Evolutionary conservation across 768 basidiomycete species (phyloP).

Genomic region (Omphalotus guepiniiformis): DNA sequence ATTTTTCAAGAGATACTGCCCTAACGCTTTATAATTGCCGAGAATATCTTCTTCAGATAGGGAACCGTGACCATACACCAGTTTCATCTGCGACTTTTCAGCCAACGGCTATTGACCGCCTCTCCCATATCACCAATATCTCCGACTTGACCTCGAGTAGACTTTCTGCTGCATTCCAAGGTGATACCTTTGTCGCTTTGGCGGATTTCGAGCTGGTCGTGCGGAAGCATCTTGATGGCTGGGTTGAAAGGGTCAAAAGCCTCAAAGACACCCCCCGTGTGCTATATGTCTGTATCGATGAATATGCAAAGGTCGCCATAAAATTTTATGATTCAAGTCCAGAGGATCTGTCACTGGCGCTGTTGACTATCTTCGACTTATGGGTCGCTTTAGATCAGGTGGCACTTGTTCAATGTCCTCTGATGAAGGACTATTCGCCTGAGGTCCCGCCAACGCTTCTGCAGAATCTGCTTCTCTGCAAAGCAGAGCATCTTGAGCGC

Average conservation of each 20-base stretch:
- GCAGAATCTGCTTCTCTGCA: conserved; percentile 37
- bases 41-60: conserved; percentile 21
- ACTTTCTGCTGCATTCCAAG: conserved; percentile 1
- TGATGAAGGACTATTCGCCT: conserved; percentile 41
- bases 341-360: conserved; percentile 37
- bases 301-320: conserved; percentile 23
- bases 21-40: conserved; percentile 28
- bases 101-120: conserved; percentile 17
- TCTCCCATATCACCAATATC: conserved; percentile 12
- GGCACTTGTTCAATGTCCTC: conserved; percentile 27
- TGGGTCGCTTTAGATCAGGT: conserved; percentile 45
- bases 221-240: conserved; percentile 24
- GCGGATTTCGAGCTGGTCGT: conserved; percentile 35
- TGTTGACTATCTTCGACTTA: conserved; percentile 41
- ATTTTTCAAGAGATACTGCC: conserved; percentile 25
- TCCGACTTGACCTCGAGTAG: not conserved
- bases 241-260: conserved; percentile 21
- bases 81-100: conserved; percentile 11
- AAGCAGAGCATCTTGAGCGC: conserved; percentile 20
- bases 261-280: conserved; percentile 12
- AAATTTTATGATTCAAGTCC: conserved; percentile 28
- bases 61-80: conserved; percentile 1
- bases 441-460: conserved; percentile 35
- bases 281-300: conserved; percentile 22
- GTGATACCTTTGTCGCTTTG: conserved; percentile 17